phyloP scores from a whole-genome alignment of 495 filamentous ascomycete species.

The Niebla homalea region DNA sequence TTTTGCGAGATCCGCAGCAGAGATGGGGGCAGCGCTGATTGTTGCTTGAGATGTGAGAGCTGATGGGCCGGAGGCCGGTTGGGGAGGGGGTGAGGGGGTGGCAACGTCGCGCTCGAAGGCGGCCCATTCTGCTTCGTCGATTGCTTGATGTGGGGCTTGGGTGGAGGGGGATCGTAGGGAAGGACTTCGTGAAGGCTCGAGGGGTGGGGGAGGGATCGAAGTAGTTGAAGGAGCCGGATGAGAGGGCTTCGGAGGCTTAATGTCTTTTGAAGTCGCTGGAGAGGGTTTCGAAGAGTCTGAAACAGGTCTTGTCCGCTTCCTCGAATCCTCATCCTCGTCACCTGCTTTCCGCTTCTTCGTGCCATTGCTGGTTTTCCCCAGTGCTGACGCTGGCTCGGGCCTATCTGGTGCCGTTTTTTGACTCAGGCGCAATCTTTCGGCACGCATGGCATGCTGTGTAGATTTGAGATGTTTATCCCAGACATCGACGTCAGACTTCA shows the following conservation, averaged over 20 bases:
- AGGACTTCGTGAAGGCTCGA: slow-evolving; percentile 6
- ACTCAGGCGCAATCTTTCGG: slow-evolving; percentile 9
- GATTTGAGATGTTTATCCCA: slow-evolving; percentile 15
- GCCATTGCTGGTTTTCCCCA: slow-evolving; percentile 12
- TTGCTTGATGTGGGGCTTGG: slow-evolving; percentile 14
- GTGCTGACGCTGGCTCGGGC: not conserved
- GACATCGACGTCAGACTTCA: slow-evolving; percentile 39
- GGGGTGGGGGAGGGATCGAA: slow-evolving; percentile 8
- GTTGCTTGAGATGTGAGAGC: slow-evolving; percentile 36
- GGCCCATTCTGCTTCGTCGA: slow-evolving; percentile 82
- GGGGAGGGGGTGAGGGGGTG: slow-evolving; percentile 36
- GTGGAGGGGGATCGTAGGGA: slow-evolving; percentile 14
- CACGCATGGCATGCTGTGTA: slow-evolving; percentile 14
- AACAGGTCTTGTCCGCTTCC: slow-evolving; percentile 34
- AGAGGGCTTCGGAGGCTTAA: no score
- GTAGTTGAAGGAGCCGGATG: no score
- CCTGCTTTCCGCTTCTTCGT: slow-evolving; percentile 47
- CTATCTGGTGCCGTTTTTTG: not conserved
- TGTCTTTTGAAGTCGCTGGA: slow-evolving; percentile 11
- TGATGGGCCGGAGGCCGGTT: slow-evolving; percentile 21
- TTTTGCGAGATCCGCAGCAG: slow-evolving; percentile 58
- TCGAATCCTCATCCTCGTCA: slow-evolving; percentile 30
- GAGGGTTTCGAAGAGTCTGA: slow-evolving; percentile 12
- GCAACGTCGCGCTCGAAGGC: slow-evolving; percentile 81
- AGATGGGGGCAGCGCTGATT: slow-evolving; percentile 56